Percentiles rank a stretch among this genome's conserved stretches.
These are phyloP conservation scores for Naganishia liquefaciens DNA, from an alignment of 1,284 basidiomycete genomes.

Conservation along the genomic window DNA sequence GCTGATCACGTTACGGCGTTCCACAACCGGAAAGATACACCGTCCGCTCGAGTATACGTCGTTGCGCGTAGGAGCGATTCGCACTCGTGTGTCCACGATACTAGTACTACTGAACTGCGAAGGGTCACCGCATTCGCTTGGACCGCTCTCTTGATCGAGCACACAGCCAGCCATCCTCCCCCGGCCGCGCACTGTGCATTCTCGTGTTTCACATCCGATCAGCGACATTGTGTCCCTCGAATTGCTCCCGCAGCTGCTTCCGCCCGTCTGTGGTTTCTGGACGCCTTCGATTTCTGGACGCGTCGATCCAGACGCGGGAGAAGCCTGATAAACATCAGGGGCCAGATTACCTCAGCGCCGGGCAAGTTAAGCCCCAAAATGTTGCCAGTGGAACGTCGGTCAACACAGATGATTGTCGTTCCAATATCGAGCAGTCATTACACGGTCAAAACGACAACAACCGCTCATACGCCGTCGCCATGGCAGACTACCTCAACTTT, in stretches of 20 bases:
- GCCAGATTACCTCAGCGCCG: neutral
- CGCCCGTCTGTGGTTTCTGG: neutral
- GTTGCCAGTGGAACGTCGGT: neutral
- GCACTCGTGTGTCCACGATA: no score
- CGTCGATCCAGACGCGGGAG: neutral
- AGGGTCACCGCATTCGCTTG: no score
- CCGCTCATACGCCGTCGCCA: neutral
- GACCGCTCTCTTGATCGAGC: no score
- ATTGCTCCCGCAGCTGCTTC: neutral
- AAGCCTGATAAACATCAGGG: neutral
- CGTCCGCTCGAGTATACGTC: no score
- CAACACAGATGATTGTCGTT: neutral
- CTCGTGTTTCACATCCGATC: neutral
- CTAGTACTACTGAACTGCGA: no score
- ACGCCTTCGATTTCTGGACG: neutral
- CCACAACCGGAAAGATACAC: no score
- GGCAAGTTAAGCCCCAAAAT: neutral
- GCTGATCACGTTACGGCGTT: no score
- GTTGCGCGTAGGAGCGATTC: no score
- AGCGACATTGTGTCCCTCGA: no score
- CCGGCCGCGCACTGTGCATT: neutral
- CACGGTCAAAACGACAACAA: no score
- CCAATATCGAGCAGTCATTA: no score
- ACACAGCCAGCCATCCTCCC: no score
- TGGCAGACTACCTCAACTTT: slow-evolving; percentile 42